A percentile compares a stretch with the other conserved stretches of the same genome.
Conservation (phyloP, 768 basidiomycete species). For the Gyrodon lividus region DNA sequence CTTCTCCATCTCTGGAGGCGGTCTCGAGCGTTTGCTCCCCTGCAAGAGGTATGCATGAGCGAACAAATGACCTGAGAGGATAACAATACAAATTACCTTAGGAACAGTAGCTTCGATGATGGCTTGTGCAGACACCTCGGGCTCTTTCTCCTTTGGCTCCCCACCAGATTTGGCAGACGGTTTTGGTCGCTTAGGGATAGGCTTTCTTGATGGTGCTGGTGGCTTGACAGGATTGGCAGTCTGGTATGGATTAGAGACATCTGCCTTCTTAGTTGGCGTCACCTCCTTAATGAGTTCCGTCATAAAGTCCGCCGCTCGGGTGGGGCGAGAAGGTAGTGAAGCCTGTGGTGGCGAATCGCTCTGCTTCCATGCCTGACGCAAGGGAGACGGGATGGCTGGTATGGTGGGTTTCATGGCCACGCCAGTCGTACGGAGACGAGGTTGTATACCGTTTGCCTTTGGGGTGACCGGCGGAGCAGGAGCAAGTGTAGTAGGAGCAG, state of each 20-base stretch:
- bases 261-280: conserved; percentile 61
- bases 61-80: conserved; percentile 7
- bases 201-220: conserved; percentile 44
- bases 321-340: conserved; percentile 40
- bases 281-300: conserved; percentile 69
- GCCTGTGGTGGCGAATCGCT: conserved; percentile 39
- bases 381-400: conserved; percentile 69
- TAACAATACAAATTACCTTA: conserved; percentile 43
- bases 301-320: conserved; percentile 68
- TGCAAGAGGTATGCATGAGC: conserved; percentile 26
- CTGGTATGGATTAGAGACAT: conserved; percentile 79
- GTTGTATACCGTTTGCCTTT: conserved; percentile 24
- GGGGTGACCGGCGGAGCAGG: conserved; percentile 24
- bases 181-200: conserved; percentile 38
- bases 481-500: conserved; percentile 23
- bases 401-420: conserved; percentile 49
- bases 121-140: conserved; percentile 52
- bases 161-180: conserved; percentile 34
- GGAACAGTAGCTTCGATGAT: conserved; percentile 80
- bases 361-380: conserved; percentile 70
- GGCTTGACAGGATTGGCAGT: conserved; percentile 62
- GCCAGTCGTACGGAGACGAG: conserved; percentile 43
- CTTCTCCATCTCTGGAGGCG: conserved; percentile 57
- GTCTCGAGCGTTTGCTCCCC: conserved; percentile 79
- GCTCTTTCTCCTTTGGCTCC: conserved; percentile 30